Evolutionary conservation across 2,329 filamentous ascomycete species (phyloP).

Genomic region (Lecanicillium sp.): DNA sequence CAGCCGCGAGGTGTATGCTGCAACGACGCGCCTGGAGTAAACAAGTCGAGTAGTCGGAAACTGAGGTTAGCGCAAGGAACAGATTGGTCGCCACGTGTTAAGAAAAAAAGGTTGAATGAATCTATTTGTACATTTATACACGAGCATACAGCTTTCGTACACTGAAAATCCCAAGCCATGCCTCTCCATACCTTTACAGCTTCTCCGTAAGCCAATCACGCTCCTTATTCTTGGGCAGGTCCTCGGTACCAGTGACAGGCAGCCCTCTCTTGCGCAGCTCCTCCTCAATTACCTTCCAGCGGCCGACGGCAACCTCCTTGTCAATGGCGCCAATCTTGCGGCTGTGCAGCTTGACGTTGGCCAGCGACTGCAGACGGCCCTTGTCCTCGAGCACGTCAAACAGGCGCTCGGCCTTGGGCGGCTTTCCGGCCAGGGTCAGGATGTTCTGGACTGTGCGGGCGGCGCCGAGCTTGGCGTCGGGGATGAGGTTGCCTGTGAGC

Average conservation of each 20-base stretch:
- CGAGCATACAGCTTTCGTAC: background rate
- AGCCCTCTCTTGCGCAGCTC: conserved; percentile 58
- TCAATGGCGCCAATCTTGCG: conserved; percentile 63
- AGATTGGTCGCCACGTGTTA: background rate
- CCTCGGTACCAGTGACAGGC: conserved; percentile 43
- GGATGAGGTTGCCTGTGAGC: conserved; percentile 67
- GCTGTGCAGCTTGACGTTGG: conserved; percentile 63
- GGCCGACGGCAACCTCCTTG: conserved; percentile 62
- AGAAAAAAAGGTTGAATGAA: background rate
- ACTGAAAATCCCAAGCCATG: background rate
- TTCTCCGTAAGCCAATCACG: conserved; percentile 33
- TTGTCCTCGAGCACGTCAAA: conserved; percentile 46
- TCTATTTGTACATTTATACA: background rate
- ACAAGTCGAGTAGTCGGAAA: too few relatives aligned
- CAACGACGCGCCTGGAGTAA: conserved; percentile 2
- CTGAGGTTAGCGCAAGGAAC: too few relatives aligned
- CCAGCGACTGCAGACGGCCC: conserved; percentile 39
- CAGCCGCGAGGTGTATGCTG: conserved; percentile 1
- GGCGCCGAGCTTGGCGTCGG: conserved; percentile 59
- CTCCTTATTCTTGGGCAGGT: conserved; percentile 33
- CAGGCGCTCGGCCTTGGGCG: conserved; percentile 54
- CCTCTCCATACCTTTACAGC: conserved; percentile 15
- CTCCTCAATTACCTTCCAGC: conserved; percentile 72
- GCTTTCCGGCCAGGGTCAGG: conserved; percentile 43
- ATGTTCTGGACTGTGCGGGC: conserved; percentile 47